Base-by-base conservation (phyloP, 2,329 filamentous ascomycete species). In the Ilyonectria sp. region DNA sequence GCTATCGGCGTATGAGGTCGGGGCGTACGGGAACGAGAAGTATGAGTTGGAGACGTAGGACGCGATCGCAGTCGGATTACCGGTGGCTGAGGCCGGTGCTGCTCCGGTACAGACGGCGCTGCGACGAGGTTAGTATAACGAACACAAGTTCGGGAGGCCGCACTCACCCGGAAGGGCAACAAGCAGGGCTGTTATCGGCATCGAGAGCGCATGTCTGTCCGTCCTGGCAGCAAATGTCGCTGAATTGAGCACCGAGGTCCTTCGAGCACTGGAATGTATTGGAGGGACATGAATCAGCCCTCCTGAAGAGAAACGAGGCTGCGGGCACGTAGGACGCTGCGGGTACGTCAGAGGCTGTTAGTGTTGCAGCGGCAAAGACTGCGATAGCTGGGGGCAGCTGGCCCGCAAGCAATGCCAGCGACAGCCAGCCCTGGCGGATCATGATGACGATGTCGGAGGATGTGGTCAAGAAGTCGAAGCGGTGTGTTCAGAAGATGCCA, bases 21-120 rank as follows among this genome's bases (percentile, higher is more conserved):
- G 79, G 58, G 89, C 83, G 73, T 87, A 87, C 2, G 89, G 89
- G 76, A 90, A 91, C 11, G 86, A 84, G 76, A 90, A 91, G 78
- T 86, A 90, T 29, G 81, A 71, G 75, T 91, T 91, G 47, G 83
- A 78, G 19, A 91, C 87, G 74, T 84, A 89, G 37, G 87, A 87
- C 21, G 81, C 81, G 2, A 79, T 74, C 21, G 79, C 77, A 3
- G 82, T 82, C 13, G 81, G 79, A 71, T 33, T 77, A 31, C 70
- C 75, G 13, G 78, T 78, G 10, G 82, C 81, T 8, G 79, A 79
- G 17, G 77, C 75, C 2, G 85, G 84, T n/a, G 86, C 86, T 33
- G 83, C 83, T 55, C 87, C 87, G n/a, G 87, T 89, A 73, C 87
- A 89, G 21, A 88, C 82, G 35, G 84, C 85, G 60, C 87, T 88